phyloP scores from a whole-genome alignment of 495 filamentous ascomycete species.

The Tetracladium marchalianum region DNA sequence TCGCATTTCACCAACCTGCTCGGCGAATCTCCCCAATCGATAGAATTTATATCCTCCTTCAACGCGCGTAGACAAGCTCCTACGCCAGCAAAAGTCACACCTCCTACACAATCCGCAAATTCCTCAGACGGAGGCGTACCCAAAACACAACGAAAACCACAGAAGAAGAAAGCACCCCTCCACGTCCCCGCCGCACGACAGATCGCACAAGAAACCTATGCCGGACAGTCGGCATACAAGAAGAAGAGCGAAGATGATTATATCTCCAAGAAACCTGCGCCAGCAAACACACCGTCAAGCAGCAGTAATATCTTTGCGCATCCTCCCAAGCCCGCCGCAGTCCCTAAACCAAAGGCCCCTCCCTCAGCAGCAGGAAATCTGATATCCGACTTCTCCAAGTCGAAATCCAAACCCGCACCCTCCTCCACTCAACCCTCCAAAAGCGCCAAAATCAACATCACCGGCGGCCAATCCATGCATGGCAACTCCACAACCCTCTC shows the following conservation, averaged over 20 bases:
- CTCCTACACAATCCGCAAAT: neutral
- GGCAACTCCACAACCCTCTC: slow-evolving; percentile 63
- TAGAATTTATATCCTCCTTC: slow-evolving; percentile 91
- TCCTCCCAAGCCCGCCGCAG: slow-evolving; percentile 23
- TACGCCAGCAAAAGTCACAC: neutral
- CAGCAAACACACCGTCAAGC: slow-evolving; percentile 21
- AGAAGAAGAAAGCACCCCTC: slow-evolving; percentile 20
- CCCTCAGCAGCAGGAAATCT: slow-evolving; percentile 66
- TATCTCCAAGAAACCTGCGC: slow-evolving; percentile 30
- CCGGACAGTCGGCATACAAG: slow-evolving; percentile 44
- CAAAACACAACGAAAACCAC: slow-evolving; percentile 10
- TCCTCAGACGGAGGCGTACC: slow-evolving; percentile 11
- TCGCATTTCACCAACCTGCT: slow-evolving; percentile 82
- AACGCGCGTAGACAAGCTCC: slow-evolving; percentile 56
- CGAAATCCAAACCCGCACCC: slow-evolving; percentile 47
- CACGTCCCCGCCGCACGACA: slow-evolving; percentile 20
- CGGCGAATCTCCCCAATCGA: slow-evolving; percentile 70
- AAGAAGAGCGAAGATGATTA: slow-evolving; percentile 58
- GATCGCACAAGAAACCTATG: slow-evolving; percentile 14
- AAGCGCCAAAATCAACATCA: slow-evolving; percentile 50
- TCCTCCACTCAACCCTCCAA: slow-evolving; percentile 29
- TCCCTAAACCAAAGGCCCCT: slow-evolving; percentile 26
- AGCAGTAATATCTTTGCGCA: slow-evolving; percentile 33
- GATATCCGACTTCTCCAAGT: slow-evolving; percentile 62
- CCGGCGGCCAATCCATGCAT: slow-evolving; percentile 67